Evolutionary conservation across 2,329 filamentous ascomycete genomes (phyloP).

Genomic region (Talaromyces sp.): DNA sequence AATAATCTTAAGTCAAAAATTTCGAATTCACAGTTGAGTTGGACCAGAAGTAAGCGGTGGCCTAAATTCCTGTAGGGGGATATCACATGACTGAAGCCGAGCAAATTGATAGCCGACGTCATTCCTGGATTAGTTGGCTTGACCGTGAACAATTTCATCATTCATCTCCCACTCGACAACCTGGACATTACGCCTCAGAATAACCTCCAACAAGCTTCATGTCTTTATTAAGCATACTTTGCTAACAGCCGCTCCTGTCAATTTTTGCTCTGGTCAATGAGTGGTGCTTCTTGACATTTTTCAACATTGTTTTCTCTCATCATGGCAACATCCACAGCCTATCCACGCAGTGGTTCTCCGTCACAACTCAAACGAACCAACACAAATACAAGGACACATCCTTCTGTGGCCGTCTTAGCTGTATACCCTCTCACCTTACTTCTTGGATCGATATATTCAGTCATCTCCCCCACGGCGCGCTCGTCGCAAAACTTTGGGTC

Average conservation of each 20-base stretch:
- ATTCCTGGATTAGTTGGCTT: slow-evolving; percentile 2
- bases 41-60: too few relatives aligned
- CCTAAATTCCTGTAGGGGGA: neutral
- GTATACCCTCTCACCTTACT: slow-evolving; percentile 76
- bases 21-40: neutral
- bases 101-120: slow-evolving; percentile 9
- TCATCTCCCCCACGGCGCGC: slow-evolving; percentile 69
- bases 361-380: slow-evolving; percentile 6
- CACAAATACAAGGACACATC: slow-evolving; percentile 21
- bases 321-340: slow-evolving; percentile 11
- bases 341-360: slow-evolving; percentile 9
- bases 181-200: neutral
- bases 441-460: slow-evolving; percentile 76
- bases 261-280: neutral
- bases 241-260: neutral
- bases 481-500: slow-evolving; percentile 8
- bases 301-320: slow-evolving; percentile 9
- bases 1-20: neutral
- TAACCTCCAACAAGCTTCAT: neutral
- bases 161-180: neutral
- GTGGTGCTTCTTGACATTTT: neutral
- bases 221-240: neutral
- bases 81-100: slow-evolving; percentile 9
- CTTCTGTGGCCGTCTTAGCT: slow-evolving; percentile 62
- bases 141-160: neutral